Evolutionary conservation across 2,329 filamentous ascomycete genomes (phyloP), one percentile per base, ranked within the genome.

Genomic region (Diplocarpon mali): DNA sequence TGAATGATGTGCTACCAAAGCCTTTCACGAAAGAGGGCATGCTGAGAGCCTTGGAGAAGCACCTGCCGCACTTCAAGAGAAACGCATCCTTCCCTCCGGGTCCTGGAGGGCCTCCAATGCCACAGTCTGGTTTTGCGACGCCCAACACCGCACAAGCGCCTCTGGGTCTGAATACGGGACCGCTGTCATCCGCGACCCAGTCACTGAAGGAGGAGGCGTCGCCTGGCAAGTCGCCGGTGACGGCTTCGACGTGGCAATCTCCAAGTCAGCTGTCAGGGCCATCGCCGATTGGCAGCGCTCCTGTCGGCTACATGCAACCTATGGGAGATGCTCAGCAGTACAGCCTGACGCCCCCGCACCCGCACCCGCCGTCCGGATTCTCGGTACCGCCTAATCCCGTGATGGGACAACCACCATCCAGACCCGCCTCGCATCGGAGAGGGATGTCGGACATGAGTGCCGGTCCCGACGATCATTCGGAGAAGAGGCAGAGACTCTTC

Each of bases 1-100:
- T 98, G 89, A 93, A 95, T 60, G 92, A 95, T 60, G 90, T 98
- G 14, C 69, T 98, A 48, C 90, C 92, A 0, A 98, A 98, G 61
- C 92, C 92, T 0, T 98, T 98, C 62, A 98, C 92, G 4, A 83
- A 84, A 57, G 84, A 88, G 54, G 85, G 84, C 32, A 85, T 92
- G 69, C 73, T 86, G 45, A 80, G 83, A 53, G 83, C 94, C 67
- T 72, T 98, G 27, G 85, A 92, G 64, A 93, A 90, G 60, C 87
- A 95, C 60, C 71, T 96, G 40, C 74, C 78, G n/a, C 83, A 88
- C 60, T 72, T 95, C 49, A 80, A 93, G 60, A 87, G 86, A 59
- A 75, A 78, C 12, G 43, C 53, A 11, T 41, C 45, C 20, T 58
- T 54, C 35, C 49, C 50, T 28, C 44, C 51, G 14, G 30, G 24